Percentiles rank a stretch among this genome's conserved stretches.
These are phyloP conservation scores for Aureobasidium pullulans DNA, from an alignment of 2,329 filamentous ascomycete genomes.

Conservation along the genomic window DNA sequence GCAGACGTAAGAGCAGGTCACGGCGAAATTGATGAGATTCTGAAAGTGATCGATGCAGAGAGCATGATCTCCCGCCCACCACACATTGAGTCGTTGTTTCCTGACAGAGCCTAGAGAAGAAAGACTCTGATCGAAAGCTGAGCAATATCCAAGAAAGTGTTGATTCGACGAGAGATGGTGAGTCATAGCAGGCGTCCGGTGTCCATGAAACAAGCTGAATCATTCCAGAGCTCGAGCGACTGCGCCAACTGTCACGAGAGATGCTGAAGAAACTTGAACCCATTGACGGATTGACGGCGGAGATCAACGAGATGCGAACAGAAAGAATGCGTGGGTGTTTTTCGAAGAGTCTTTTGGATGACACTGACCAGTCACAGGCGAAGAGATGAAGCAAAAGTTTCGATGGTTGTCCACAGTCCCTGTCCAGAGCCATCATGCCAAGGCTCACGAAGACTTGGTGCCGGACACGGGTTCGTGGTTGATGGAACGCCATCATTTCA, in stretches of 20 bases:
- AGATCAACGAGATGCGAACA: neutral
- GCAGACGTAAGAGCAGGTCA: neutral
- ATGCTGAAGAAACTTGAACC: neutral
- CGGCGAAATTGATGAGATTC: neutral
- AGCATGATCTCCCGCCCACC: neutral
- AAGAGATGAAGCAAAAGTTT: neutral
- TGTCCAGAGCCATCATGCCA: neutral
- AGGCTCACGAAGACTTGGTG: neutral
- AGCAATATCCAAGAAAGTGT: neutral
- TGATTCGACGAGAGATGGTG: neutral
- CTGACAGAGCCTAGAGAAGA: neutral
- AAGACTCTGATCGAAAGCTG: neutral
- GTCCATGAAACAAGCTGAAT: neutral
- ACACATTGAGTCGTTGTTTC: too few relatives aligned
- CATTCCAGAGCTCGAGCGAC: neutral
- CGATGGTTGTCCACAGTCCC: neutral
- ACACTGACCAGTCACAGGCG: neutral
- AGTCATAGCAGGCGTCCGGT: neutral
- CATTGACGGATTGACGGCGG: neutral
- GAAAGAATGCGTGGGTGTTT: neutral
- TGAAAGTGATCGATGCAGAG: neutral
- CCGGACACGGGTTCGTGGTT: neutral
- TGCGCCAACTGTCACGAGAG: neutral
- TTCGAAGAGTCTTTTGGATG: neutral
- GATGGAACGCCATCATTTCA: neutral